Percentiles rank a stretch among this genome's conserved stretches.
phyloP scores from a whole-genome alignment of 2,329 filamentous ascomycete species.

The Nannizziopsis barbatae region DNA sequence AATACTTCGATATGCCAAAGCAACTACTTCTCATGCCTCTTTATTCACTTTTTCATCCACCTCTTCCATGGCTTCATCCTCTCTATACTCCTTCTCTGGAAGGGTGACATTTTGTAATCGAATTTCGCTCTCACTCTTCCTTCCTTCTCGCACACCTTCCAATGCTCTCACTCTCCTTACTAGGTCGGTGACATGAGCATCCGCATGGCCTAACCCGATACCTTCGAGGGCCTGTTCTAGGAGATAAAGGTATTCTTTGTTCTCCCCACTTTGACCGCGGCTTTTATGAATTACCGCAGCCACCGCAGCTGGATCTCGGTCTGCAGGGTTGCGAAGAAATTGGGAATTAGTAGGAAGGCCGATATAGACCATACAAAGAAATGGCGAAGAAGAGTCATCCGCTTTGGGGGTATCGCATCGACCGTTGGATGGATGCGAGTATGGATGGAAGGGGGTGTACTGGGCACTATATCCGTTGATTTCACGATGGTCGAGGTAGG shows the following conservation, averaged over 20 bases:
- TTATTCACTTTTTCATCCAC: slow-evolving; percentile 22
- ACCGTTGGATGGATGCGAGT: slow-evolving; percentile 22
- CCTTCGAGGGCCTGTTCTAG: slow-evolving; percentile 64
- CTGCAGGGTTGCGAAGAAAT: slow-evolving; percentile 49
- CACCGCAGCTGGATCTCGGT: slow-evolving; percentile 64
- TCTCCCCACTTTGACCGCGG: slow-evolving; percentile 73
- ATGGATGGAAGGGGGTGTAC: slow-evolving; percentile 70
- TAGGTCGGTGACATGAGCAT: slow-evolving; percentile 75
- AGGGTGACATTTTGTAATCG: slow-evolving; percentile 12
- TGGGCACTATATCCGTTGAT: slow-evolving; percentile 97
- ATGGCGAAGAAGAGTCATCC: slow-evolving; percentile 23
- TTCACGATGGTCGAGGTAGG: slow-evolving; percentile 89
- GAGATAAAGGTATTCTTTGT: slow-evolving; percentile 76
- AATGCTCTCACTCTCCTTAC: slow-evolving; percentile 59
- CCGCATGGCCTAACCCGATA: slow-evolving; percentile 64
- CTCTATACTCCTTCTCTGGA: slow-evolving; percentile 10
- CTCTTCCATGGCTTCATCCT: slow-evolving; percentile 14
- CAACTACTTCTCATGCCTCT: slow-evolving; percentile 17
- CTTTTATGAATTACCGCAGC: slow-evolving; percentile 71
- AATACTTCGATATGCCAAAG: neutral
- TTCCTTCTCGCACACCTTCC: slow-evolving; percentile 31
- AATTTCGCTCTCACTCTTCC: slow-evolving; percentile 27
- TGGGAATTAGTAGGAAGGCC: slow-evolving; percentile 87
- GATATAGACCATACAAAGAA: slow-evolving; percentile 72
- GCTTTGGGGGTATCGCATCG: slow-evolving; percentile 19